Evolutionary conservation across 148 eudicot species (phyloP).

Genomic region (Pharnaceum exiguum): DNA sequence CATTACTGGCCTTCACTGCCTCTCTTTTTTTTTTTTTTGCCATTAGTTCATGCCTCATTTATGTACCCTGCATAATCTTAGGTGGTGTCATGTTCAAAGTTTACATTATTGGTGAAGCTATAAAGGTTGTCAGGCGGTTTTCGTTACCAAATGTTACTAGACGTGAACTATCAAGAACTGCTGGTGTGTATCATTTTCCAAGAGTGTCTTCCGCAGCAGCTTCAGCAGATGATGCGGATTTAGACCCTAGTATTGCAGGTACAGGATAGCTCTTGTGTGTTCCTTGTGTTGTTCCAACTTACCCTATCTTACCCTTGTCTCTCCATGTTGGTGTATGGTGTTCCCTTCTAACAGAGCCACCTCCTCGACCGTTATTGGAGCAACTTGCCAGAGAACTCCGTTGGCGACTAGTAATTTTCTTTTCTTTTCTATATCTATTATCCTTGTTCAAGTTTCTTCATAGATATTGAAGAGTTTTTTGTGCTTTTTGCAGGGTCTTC

Average conservation of each 20-base stretch:
- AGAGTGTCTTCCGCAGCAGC: conserved; percentile 97
- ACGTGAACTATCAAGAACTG: conserved; percentile 51
- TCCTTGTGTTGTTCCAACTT: background rate
- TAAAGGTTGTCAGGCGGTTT: conserved; percentile 87
- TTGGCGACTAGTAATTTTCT: conserved; percentile 50
- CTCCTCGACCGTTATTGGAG: conserved; percentile 83
- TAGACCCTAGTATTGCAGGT: conserved; percentile 83
- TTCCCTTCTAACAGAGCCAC: conserved; percentile 60
- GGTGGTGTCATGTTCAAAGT: conserved; percentile 97
- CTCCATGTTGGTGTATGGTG: background rate
- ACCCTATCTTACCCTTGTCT: background rate
- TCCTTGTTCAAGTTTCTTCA: background rate
- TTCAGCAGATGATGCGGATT: conserved; percentile 94
- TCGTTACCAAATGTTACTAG: conserved; percentile 82
- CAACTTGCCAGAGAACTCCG: conserved; percentile 81
- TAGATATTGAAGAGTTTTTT: background rate
- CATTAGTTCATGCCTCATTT: background rate
- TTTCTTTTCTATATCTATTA: background rate
- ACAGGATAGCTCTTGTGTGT: conserved; percentile 2
- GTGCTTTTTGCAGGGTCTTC: conserved; percentile 58
- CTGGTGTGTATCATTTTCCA: conserved; percentile 76
- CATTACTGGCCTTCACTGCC: background rate
- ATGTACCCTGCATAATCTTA: conserved; percentile 12
- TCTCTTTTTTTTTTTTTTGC: background rate
- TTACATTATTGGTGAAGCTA: conserved; percentile 81